Base-by-base conservation (phyloP, 169 alveolate genomes). In the Plasmodium blacklocki region DNA sequence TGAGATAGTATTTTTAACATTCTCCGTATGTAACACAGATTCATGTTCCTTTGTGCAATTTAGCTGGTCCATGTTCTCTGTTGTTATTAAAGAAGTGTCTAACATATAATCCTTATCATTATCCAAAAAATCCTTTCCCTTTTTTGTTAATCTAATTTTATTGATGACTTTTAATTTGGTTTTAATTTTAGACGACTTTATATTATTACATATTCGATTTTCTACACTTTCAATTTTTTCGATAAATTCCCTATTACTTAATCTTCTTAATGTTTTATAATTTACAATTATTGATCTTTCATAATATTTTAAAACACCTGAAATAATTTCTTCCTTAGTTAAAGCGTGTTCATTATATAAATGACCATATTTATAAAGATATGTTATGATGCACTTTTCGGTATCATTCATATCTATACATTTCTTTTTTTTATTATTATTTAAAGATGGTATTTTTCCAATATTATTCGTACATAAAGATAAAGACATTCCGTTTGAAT, bases 311-410 rank as follows among this genome's bases (percentile, higher is more conserved):
- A 83, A 67, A 83, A 83, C 58, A 3, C 64, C 73, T 1, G 58
- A 56, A 14, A 29, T 83, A 14, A 83, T 83, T 58, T 83, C 91
- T 68, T 83, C 91, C 47, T 29, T 83, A 73, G 86, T 83, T 39
- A 83, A 49, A 4, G 85, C 62, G 58, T 54, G 15, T 18, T 83
- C 73, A 18, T 83, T 47, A 47, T 83, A 83, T 23, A 70, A 32
- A 68, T 83, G 47, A 54, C 73, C 73, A 67, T 70, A 45, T 39
- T 18, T 45, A n/a, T 67, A 45, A 5, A 83, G 54, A 70, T 68
- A 29, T 7, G 60, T 39, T 18, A 83, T 23, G 45, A 83, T 14
- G 15, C 14, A 58, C 26, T 58, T 83, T 83, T 83, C 91, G 4
- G 47, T 11, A 67, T 60, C 78, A 63, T 50, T 68, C 45, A 83